A percentile compares a stretch with the other conserved stretches of the same genome.
These are phyloP conservation scores for Goffeauzyma gilvescens DNA, from an alignment of 768 basidiomycete genomes.

Conservation along the genomic window DNA sequence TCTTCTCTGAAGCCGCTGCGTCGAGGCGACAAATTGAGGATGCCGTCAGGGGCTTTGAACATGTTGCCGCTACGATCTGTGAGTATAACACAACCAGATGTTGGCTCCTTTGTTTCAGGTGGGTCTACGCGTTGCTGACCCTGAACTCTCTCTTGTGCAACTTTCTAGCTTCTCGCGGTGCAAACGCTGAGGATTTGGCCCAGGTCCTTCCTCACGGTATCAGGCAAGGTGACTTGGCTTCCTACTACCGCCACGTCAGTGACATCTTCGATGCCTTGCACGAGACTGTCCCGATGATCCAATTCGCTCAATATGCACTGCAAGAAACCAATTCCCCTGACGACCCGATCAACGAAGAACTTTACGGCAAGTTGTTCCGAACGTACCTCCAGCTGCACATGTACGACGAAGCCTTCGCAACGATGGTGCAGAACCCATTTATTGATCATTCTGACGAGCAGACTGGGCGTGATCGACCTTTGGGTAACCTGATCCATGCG, in stretches of 20 bases:
- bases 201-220: constrained; percentile 4
- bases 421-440: constrained; percentile 54
- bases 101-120: neutral
- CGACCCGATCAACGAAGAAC: constrained; percentile 40
- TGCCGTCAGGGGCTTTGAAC: constrained; percentile 52
- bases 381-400: constrained; percentile 51
- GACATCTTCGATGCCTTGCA: constrained; percentile 49
- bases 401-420: constrained; percentile 75
- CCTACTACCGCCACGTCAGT: constrained; percentile 60
- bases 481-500: constrained; percentile 61
- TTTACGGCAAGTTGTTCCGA: constrained; percentile 64
- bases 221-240: constrained; percentile 35
- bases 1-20: constrained; percentile 50
- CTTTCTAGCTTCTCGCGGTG: too few relatives aligned
- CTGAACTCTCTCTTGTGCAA: too few relatives aligned
- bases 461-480: constrained; percentile 47
- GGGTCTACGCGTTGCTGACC: too few relatives aligned
- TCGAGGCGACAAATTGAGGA: constrained; percentile 44
- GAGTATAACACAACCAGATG: constrained; percentile 18
- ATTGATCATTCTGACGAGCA: constrained; percentile 40
- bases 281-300: constrained; percentile 45
- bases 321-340: constrained; percentile 41
- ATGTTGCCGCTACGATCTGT: constrained; percentile 60
- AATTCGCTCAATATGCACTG: constrained; percentile 62
- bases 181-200: too few relatives aligned